Evolutionary conservation across 495 filamentous ascomycete genomes (phyloP).

Genomic region (Physcia stellaris): DNA sequence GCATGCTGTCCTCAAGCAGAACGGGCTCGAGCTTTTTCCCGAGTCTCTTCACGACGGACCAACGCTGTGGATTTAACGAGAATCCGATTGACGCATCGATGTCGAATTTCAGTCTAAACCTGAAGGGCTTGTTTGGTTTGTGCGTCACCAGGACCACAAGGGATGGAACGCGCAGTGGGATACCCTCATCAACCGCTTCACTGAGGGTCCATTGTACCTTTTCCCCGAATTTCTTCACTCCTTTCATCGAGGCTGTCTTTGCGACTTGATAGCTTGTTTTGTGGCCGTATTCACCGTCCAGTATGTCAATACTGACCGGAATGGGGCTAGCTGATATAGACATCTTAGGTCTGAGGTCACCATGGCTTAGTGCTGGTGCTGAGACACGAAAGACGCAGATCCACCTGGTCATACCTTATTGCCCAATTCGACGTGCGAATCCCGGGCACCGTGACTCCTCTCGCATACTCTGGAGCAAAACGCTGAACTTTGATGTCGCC

Average conservation of each 20-base stretch:
- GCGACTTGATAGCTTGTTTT: conserved; percentile 1
- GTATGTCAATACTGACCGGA: conserved; percentile 1
- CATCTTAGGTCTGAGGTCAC: not conserved
- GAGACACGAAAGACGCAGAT: not conserved
- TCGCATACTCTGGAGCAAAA: not conserved
- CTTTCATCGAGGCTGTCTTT: not conserved
- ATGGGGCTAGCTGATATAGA: not conserved
- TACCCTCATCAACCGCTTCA: conserved; percentile 1
- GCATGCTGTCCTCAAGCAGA: too few relatives aligned
- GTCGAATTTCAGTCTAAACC: not conserved
- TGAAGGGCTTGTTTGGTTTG: not conserved
- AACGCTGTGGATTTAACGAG: not conserved
- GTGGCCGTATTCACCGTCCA: conserved; percentile 2
- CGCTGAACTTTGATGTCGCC: conserved; percentile 1
- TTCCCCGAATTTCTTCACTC: not conserved
- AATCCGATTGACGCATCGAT: conserved; percentile 1
- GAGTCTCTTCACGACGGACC: not conserved
- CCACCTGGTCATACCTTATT: not conserved
- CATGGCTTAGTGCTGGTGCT: too few relatives aligned
- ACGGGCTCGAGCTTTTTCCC: too few relatives aligned
- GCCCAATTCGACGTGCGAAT: conserved; percentile 1
- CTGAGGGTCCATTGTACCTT: not conserved
- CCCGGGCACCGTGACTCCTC: conserved; percentile 2
- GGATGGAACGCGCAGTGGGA: not conserved
- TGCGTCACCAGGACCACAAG: not conserved